Conservation (phyloP, 106 monocot species). For the Acorus calamus region DNA sequence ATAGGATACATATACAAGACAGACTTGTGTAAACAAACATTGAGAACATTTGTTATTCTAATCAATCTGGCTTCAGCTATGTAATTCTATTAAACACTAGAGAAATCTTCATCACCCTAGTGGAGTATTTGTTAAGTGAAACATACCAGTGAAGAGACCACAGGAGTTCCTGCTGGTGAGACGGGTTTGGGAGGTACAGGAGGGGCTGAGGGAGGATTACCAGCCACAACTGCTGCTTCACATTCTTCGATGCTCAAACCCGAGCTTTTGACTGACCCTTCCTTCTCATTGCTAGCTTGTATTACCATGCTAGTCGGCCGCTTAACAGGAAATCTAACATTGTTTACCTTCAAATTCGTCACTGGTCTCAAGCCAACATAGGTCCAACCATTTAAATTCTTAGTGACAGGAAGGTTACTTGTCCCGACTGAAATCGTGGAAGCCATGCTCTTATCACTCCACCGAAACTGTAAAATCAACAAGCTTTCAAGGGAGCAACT, state of each 20-base stretch:
- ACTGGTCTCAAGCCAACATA: conserved; percentile 29
- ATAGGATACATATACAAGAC: too few relatives aligned
- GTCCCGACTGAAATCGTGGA: conserved; percentile 35
- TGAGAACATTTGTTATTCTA: too few relatives aligned
- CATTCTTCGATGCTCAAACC: conserved; percentile 80
- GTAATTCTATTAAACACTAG: not conserved
- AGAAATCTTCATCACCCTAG: conserved; percentile 1
- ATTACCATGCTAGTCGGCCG: conserved; percentile 6
- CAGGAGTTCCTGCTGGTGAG: conserved; percentile 69
- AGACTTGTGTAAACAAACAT: too few relatives aligned
- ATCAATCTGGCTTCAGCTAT: too few relatives aligned
- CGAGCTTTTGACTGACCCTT: conserved; percentile 18
- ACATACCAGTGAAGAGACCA: conserved; percentile 56
- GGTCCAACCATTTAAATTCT: conserved; percentile 20
- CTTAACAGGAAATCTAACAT: not conserved
- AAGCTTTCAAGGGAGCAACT: too few relatives aligned
- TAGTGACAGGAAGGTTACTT: conserved; percentile 19
- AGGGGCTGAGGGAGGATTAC: conserved; percentile 61
- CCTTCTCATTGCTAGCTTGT: conserved; percentile 37
- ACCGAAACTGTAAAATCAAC: not conserved
- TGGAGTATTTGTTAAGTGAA: not conserved
- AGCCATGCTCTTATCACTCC: conserved; percentile 32
- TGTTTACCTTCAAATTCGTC: conserved; percentile 4
- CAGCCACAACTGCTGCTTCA: conserved; percentile 86
- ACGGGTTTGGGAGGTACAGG: conserved; percentile 34